Conservation (phyloP, 2,329 filamentous ascomycete species). For the Trichoderma asperellum region DNA sequence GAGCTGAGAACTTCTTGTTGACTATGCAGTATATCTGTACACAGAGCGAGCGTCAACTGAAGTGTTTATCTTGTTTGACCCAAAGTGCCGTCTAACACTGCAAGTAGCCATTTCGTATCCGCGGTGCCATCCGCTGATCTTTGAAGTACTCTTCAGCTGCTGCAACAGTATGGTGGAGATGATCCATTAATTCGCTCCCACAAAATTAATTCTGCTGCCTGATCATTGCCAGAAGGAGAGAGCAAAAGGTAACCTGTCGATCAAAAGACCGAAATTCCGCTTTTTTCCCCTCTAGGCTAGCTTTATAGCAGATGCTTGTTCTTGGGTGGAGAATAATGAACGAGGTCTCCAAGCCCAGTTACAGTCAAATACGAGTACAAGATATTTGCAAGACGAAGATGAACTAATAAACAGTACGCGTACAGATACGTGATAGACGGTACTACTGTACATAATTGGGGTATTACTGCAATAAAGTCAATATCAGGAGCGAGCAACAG, state of each 20-base stretch:
- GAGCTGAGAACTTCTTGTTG: neutral
- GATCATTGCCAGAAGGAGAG: slow-evolving; percentile 18
- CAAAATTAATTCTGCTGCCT: slow-evolving; percentile 32
- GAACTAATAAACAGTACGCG: neutral
- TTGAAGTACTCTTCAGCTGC: neutral
- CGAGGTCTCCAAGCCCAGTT: neutral
- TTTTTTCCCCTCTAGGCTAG: slow-evolving; percentile 6
- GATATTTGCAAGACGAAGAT: neutral
- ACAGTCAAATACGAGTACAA: neutral
- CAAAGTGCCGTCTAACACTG: neutral
- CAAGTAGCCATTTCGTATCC: neutral
- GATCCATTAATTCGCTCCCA: slow-evolving; percentile 18
- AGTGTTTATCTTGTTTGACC: neutral
- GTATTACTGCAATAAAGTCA: neutral
- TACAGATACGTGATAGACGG: neutral
- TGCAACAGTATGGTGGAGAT: slow-evolving; percentile 19
- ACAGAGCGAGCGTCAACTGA: neutral
- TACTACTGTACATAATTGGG: neutral
- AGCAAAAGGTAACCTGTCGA: slow-evolving; percentile 6
- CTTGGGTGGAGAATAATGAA: neutral
- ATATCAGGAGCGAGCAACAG: neutral
- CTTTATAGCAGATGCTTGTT: slow-evolving; percentile 10
- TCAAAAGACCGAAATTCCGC: slow-evolving; percentile 18
- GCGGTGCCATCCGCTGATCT: slow-evolving; percentile 13
- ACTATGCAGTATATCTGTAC: neutral